Evolutionary conservation across 192 early-diverging fungal species (phyloP).

Genomic region (Gryganskiella cystojenkinii): DNA sequence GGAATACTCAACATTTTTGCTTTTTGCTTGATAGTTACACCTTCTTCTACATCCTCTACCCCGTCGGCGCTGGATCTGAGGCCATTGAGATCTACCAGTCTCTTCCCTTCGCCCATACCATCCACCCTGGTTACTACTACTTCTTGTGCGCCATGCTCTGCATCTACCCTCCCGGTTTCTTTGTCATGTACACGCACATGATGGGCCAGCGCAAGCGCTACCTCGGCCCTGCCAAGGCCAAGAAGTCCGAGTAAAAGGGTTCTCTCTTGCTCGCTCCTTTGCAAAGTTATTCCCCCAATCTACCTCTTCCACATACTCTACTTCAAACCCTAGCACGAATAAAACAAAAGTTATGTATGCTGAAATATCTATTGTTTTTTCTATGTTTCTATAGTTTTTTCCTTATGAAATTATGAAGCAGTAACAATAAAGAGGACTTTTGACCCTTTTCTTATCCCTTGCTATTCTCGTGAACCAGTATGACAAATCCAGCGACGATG

Average conservation of each 20-base stretch:
- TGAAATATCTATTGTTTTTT: no score
- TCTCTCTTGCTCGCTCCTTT: neutral
- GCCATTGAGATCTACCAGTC: slow-evolving; percentile 78
- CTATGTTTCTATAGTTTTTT: no score
- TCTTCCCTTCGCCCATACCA: slow-evolving; percentile 68
- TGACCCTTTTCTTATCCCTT: slow-evolving; percentile 15
- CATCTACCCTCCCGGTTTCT: slow-evolving; percentile 84
- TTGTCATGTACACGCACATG: slow-evolving; percentile 93
- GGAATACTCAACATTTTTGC: slow-evolving; percentile 25
- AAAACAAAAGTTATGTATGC: no score
- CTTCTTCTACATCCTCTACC: slow-evolving; percentile 95
- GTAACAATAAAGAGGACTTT: no score
- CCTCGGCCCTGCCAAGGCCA: slow-evolving; percentile 58
- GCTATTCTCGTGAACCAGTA: slow-evolving; percentile 44
- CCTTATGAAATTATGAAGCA: no score
- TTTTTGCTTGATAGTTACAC: slow-evolving; percentile 77
- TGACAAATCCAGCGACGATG: slow-evolving; percentile 36
- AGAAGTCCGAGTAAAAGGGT: slow-evolving; percentile 44
- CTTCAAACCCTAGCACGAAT: no score
- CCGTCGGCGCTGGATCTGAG: slow-evolving; percentile 89
- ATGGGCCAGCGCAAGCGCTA: slow-evolving; percentile 86
- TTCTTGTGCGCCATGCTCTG: slow-evolving; percentile 66
- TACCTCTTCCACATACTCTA: no score
- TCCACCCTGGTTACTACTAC: slow-evolving; percentile 66
- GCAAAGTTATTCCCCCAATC: neutral